Conservation (phyloP, 2,329 filamentous ascomycete genomes). For the Thelonectria rubi region DNA sequence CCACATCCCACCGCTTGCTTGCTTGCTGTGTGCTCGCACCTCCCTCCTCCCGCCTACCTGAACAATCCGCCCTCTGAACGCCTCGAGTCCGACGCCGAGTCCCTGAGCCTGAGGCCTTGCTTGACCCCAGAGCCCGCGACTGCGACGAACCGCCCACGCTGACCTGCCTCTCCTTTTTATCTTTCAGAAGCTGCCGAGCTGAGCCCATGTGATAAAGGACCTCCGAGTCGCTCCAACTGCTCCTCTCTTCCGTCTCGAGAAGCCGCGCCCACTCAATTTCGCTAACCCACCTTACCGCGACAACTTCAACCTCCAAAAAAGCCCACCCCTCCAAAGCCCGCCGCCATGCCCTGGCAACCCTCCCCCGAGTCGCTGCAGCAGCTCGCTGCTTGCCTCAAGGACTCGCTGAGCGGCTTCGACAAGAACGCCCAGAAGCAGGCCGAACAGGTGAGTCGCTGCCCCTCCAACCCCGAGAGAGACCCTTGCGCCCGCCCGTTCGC, state of each 20-base stretch:
- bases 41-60: background rate
- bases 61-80: too few species aligned
- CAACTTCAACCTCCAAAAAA: constrained; percentile 16
- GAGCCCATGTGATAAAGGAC: constrained; percentile 40
- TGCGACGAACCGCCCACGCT: constrained; percentile 19
- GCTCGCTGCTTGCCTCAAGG: constrained; percentile 86
- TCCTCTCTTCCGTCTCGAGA: constrained; percentile 18
- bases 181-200: constrained; percentile 38
- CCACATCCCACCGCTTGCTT: constrained; percentile 40
- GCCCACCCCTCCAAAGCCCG: constrained; percentile 17
- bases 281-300: constrained; percentile 26
- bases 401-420: constrained; percentile 89
- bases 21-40: background rate
- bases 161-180: constrained; percentile 26
- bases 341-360: constrained; percentile 90
- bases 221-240: constrained; percentile 18
- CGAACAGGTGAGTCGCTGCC: constrained; percentile 71
- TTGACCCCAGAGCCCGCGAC: constrained; percentile 31
- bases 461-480: constrained; percentile 9
- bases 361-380: constrained; percentile 86
- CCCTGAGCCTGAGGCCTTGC: constrained; percentile 2
- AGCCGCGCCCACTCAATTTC: constrained; percentile 16
- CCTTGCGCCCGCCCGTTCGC: constrained; percentile 25
- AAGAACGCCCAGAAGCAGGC: constrained; percentile 86
- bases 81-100: constrained; percentile 27